phyloP scores from a whole-genome alignment of 768 basidiomycete species.

The Rhizopogon vesiculosus region DNA sequence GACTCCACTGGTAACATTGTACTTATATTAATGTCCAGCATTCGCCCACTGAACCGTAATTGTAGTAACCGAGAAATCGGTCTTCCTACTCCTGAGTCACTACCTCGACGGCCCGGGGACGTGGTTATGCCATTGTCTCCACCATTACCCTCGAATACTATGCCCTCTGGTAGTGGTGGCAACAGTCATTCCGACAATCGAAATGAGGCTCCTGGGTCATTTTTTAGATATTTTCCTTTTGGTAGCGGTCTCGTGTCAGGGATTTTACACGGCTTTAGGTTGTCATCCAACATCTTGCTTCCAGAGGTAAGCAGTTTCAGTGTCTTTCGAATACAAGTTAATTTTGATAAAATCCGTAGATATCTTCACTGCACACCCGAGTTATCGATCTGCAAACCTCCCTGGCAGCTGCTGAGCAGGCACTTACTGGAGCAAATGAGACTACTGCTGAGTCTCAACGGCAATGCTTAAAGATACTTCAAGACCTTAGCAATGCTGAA shows the following conservation, averaged over 20 bases:
- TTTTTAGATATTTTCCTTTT: background rate
- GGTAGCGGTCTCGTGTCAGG: background rate
- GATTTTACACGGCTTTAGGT: background rate
- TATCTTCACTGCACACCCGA: background rate
- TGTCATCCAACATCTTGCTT: background rate
- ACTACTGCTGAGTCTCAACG: background rate
- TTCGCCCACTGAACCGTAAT: background rate
- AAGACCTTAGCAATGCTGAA: background rate
- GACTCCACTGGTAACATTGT: background rate
- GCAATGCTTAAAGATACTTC: background rate
- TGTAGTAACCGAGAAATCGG: background rate
- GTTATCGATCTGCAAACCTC: background rate
- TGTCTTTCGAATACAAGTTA: background rate
- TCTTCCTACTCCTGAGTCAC: conserved; percentile 1
- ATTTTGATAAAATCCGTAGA: background rate
- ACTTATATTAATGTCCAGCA: background rate
- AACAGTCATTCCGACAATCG: background rate
- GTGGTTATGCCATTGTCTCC: background rate
- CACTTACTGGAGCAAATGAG: background rate
- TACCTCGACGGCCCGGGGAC: background rate
- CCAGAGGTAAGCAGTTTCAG: background rate
- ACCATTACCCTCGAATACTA: background rate
- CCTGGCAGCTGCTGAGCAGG: background rate
- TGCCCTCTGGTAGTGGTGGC: background rate
- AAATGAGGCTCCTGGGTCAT: background rate